Evolutionary conservation across 2,329 filamentous ascomycete genomes (phyloP).

Genomic region (Bretziella fagacearum): DNA sequence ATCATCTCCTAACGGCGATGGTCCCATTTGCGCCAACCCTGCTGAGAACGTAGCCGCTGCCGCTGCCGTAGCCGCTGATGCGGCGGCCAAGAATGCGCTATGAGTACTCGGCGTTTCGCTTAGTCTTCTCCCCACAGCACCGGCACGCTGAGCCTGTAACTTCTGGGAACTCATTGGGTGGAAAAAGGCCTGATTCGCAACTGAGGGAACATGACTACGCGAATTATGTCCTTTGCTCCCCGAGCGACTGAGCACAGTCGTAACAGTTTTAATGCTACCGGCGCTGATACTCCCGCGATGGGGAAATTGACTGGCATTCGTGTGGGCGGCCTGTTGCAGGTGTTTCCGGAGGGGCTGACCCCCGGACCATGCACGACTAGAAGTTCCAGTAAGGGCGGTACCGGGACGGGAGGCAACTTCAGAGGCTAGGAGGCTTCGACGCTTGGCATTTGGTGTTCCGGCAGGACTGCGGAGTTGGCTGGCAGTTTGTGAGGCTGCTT

Average conservation of each 20-base stretch:
- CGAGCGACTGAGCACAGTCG: conserved; percentile 6
- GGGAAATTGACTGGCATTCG: conserved; percentile 11
- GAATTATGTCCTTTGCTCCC: conserved; percentile 26
- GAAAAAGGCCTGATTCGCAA: conserved; percentile 85
- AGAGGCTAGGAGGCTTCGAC: conserved; percentile 25
- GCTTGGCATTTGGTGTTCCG: conserved; percentile 21
- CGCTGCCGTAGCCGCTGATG: background rate
- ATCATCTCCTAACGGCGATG: conserved; percentile 25
- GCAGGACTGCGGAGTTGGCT: conserved; percentile 9
- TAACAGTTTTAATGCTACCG: conserved; percentile 7
- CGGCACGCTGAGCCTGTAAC: conserved; percentile 66
- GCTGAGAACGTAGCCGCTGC: conserved; percentile 11
- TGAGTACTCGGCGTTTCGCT: conserved; percentile 10
- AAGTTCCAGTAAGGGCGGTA: conserved; percentile 34
- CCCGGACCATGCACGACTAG: conserved; percentile 37
- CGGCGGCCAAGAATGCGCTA: conserved; percentile 5
- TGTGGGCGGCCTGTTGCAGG: conserved; percentile 32
- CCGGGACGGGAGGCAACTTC: conserved; percentile 35
- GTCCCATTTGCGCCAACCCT: conserved; percentile 8
- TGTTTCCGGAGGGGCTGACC: conserved; percentile 38
- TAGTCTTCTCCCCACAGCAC: conserved; percentile 7
- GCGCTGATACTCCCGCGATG: conserved; percentile 13
- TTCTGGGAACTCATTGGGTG: conserved; percentile 93
- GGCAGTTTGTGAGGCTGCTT: conserved; percentile 5
- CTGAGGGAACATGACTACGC: conserved; percentile 70